Base-by-base conservation (phyloP, 2,329 filamentous ascomycete species). In the Trichophyton rubrum region DNA sequence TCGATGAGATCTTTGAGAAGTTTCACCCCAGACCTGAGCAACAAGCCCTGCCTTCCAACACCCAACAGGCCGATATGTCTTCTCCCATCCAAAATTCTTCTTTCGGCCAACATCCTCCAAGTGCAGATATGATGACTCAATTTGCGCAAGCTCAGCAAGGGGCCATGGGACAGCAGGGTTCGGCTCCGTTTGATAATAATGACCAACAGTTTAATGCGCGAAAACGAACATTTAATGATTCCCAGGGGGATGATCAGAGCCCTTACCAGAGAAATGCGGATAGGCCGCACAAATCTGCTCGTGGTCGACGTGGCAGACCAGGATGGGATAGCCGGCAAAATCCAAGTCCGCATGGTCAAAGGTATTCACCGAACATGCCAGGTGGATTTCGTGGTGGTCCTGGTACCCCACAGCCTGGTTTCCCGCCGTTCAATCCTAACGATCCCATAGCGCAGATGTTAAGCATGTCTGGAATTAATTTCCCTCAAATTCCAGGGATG, bases 401-500 rank as follows among this genome's bases (percentile, higher is more conserved):
- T 73, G 76, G 68, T 69, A 17, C 71, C 56, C 74, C 77, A 6
- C 70, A 67, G 4, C 71, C 75, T 9, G 77, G 75, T 0, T 78
- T 83, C 64, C 75, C 78, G 2, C 73, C 74, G 0, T 79, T 83
- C 62, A 80, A 84, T 65, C 77, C 78, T 8, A 79, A 77, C 66
- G 77, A 84, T 65, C 81, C 82, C 0, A 77, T 84, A 72, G 75
- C 77, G 2, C 74, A 80, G 15, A 75, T 84, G 65, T 69, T 80
- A 68, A 76, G 78, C 9, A 76, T 83, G 70, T 78, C 80, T 59
- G 73, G 75, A 20, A 79, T 83, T 74, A 77, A 76, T 2, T 75
- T 82, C 59, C 74, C 79, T 33, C 73, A 75, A 59, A 74, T 79
- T 65, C 74, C 78, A 22, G 73, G 75, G 1, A 74, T 79, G 71